A percentile compares a stretch with the other conserved stretches of the same genome.
phyloP scores from a whole-genome alignment of 2,329 filamentous ascomycete species.

The Ceratocystis alfenasii region DNA sequence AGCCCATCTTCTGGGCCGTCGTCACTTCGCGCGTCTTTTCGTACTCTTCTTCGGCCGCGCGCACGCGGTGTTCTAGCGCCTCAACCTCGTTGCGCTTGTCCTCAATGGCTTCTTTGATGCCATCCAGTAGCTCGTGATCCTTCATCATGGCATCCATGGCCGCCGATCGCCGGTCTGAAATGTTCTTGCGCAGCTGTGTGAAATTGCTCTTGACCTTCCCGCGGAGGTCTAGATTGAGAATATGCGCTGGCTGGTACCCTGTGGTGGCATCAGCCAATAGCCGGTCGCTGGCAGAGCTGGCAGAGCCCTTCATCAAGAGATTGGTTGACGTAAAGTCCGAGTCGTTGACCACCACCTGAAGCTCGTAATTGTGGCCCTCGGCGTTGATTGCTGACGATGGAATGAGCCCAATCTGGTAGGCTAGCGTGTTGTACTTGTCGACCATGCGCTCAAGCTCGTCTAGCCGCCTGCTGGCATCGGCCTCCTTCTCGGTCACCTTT shows the following conservation, averaged over 20 bases:
- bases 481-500: conserved; percentile 71
- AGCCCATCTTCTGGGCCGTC: conserved; percentile 73
- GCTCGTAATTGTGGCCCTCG: conserved; percentile 72
- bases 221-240: conserved; percentile 79
- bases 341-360: conserved; percentile 70
- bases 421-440: conserved; percentile 84
- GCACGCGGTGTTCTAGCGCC: conserved; percentile 74
- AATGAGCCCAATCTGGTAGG: conserved; percentile 86
- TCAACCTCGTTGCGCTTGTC: conserved; percentile 91
- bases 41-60: conserved; percentile 83
- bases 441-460: conserved; percentile 87
- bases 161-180: conserved; percentile 73
- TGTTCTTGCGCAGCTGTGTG: conserved; percentile 67
- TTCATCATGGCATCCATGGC: conserved; percentile 87
- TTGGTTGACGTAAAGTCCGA: conserved; percentile 60
- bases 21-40: conserved; percentile 84
- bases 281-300: conserved; percentile 51
- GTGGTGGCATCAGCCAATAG: conserved; percentile 69
- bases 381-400: conserved; percentile 75
- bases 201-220: conserved; percentile 72
- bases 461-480: conserved; percentile 72
- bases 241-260: conserved; percentile 79
- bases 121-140: conserved; percentile 84
- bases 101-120: conserved; percentile 91
- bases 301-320: conserved; percentile 32